Evolutionary conservation across 768 basidiomycete species (phyloP), one percentile per base, ranked within the genome.

Genomic region (Auricularia cornea): DNA sequence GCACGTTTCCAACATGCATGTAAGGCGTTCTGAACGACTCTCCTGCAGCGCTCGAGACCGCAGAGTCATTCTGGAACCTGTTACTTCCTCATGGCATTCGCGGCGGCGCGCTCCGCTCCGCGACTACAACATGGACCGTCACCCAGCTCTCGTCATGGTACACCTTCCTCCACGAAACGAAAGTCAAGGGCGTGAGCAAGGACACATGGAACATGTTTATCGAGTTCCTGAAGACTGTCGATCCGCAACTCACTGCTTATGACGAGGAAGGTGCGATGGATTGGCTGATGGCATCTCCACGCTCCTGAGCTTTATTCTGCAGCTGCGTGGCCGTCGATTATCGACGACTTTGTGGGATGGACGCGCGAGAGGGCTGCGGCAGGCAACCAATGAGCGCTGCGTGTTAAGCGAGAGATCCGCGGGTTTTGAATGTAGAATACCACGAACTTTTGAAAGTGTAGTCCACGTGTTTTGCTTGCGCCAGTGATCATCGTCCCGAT

Each of bases 191-290:
- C 3, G 81, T 95, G 33, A 93, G 90, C 76, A 91, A 89, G 75
- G 92, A 93, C 75, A 90, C 89, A 20, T 94, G 92, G 92, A 74
- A 80, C 60, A 93, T 94, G 91, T 90, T 94, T 68, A 76, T 87
- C 59, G 89, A 89, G 68, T 94, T 93, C 68, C 77, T 92, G 59
- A 85, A 86, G 62, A 80, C 85, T 40, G 88, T 88, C 70, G 89
- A 94, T 74, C 77, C 83, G 32, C 80, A 79, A 61, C 92, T 94
- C 72, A 72, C 77, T 70, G 84, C 84, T 64, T 88, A 92, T 70
- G 90, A 93, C 70, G 75, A 80, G 67, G 88, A 92, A 78, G 89
- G 91, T 90, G 65, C 52, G 78, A 70, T 3, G 30, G 3, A 10
- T 2, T 48, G 18, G 52, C 29, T 54, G 52, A 38, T 38, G 10